Evolutionary conservation across 2,329 filamentous ascomycete species (phyloP), one percentile per base, ranked within the genome.

Genomic region (Arthrobotrys sinensis): DNA sequence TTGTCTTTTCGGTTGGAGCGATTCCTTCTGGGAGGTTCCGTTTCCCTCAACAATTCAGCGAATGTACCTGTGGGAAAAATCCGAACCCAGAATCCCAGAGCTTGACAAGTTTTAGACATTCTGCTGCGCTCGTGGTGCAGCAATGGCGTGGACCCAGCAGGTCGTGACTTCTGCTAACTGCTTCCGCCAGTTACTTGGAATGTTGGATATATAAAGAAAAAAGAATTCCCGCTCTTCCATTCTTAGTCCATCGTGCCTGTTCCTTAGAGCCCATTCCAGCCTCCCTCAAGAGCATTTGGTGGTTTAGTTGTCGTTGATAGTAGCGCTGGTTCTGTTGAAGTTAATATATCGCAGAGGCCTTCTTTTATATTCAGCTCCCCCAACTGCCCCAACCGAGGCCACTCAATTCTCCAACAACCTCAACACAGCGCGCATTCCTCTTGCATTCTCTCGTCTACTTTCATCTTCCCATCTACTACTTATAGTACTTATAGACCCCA

Each of bases 151-250:
- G 43, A 65, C 28, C 16, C 32, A 28, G 48, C 40, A 40, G 57
- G 38, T 63, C 28, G 32, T 32, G 60, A 43, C 24, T 69, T 16
- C 21, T 52, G 8, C 66, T 64, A 65, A 38, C 60, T 60, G 69
- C 40, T 66, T 66, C 34, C 36, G 36, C 38, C 36, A 24, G 68
- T 16, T 11, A 7, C 19, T 48, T 66, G 69, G 69, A 73, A 73
- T 73, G 69, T 40, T 65, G 40, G 40, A 55, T 32, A 73, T 62
- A 62, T 57, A 66, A 57, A 73, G 50, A 53, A 46, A 64, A 43
- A 28, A 28, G 21, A 40, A 73, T 66, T 73, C 62, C 62, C 69
- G 69, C 28, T 52, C 69, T 73, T 50, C 40, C 60, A 66, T 66
- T 73, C 69, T 73, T 40, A 45, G 45, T 28, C 16, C 50, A 38